phyloP scores from a whole-genome alignment of 345 rosid genomes.

The Salix purpurea region DNA sequence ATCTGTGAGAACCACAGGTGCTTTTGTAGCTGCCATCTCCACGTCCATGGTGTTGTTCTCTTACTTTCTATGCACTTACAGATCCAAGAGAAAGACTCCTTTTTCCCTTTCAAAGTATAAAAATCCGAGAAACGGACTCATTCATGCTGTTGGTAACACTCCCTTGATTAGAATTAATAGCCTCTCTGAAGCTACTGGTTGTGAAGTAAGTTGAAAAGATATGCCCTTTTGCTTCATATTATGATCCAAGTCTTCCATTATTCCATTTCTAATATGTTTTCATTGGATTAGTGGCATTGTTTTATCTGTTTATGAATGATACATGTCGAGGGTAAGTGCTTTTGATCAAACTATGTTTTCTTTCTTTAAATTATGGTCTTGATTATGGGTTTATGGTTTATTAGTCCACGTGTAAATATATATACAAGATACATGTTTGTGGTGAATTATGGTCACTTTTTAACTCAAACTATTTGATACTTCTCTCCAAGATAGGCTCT shows the following conservation, averaged over 20 bases:
- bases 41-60: conserved; percentile 46
- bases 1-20: conserved; percentile 38
- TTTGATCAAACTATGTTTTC: background rate
- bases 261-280: background rate
- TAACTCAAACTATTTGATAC: too few species aligned
- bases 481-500: too few species aligned
- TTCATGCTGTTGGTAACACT: conserved; percentile 76
- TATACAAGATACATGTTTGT: too few species aligned
- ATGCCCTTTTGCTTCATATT: conserved; percentile 2
- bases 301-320: background rate
- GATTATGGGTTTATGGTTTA: background rate
- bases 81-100: conserved; percentile 12
- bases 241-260: background rate
- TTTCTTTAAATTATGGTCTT: background rate
- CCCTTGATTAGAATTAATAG: conserved; percentile 87
- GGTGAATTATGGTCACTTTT: too few species aligned
- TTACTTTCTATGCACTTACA: conserved; percentile 31
- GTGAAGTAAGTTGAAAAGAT: conserved; percentile 51
- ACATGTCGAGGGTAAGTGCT: background rate
- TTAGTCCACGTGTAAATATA: background rate
- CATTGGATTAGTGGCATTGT: background rate
- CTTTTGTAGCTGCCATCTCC: conserved; percentile 40
- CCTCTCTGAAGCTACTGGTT: conserved; percentile 90
- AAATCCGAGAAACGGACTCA: conserved; percentile 43
- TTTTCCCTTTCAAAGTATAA: conserved; percentile 17